Evolutionary conservation across 495 filamentous ascomycete species (phyloP), one percentile per base, ranked within the genome.

Genomic region (Clavariopsis aquatica): DNA sequence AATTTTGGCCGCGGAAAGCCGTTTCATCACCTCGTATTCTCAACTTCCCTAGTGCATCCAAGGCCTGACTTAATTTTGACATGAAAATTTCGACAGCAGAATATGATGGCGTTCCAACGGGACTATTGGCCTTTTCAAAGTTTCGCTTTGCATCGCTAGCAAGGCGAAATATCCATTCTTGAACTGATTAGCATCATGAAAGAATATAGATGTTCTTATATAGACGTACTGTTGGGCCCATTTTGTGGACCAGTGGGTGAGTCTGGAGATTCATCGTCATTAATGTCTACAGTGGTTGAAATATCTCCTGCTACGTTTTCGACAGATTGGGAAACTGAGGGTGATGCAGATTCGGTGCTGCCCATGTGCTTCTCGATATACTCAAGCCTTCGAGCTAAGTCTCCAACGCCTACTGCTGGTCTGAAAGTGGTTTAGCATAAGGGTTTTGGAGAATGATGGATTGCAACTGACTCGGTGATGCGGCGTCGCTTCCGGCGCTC

Each of bases 151-250:
- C 23, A 38, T 64, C 52, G 43, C 20, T 64, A 24, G 61, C 61
- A 23, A 64, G 17, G 13, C 41, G 61, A 51, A 49, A 64, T 24
- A 64, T 57, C 61, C 61, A 64, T 49, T 41, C 61, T 64, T 31
- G 8, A 47, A 19, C n/a, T 7, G 17, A 20, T 43, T 13, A 26
- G 24, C 23, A 23, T 57, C 22, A 23, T 24, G 23, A 9, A 8
- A 6, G 13, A 6, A 36, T 36, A 36, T 36, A 6, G 6, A 36
- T 36, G 6, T 6, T 13, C 13, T 6, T 36, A 45, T 26, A 22
- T 29, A 23, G 28, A 41, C 58, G 34, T n/a, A 61, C 58, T 52
- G 2, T 61, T 47, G 22, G 26, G 45, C 20, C 58, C 58, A 41
- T 34, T 34, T 31, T 59, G 6, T 36, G 13, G 41, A 1, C 19